Conservation (phyloP, 2,329 filamentous ascomycete genomes). For the Verticillium zaregamsianum region DNA sequence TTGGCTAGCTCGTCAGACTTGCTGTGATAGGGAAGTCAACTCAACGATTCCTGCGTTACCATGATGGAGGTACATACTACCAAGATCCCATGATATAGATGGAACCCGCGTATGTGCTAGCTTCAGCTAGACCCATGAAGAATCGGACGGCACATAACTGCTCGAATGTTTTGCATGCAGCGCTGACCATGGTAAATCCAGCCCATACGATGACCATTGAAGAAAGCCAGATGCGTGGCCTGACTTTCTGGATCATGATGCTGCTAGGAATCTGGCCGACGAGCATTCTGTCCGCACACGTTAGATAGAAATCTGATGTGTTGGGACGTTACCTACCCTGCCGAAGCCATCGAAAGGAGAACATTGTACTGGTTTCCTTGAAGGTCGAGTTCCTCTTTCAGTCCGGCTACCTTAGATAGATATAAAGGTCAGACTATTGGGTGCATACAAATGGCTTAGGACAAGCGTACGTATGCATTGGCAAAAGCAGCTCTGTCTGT, state of each 20-base stretch:
- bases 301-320: not conserved
- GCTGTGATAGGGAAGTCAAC: not conserved
- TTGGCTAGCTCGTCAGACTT: constrained; percentile 57
- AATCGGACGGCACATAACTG: constrained; percentile 33
- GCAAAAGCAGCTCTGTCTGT: constrained; percentile 33
- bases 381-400: constrained; percentile 42
- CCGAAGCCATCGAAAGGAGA: constrained; percentile 32
- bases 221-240: constrained; percentile 43
- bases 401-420: constrained; percentile 25
- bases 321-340: constrained; percentile 21
- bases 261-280: constrained; percentile 38
- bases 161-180: constrained; percentile 23
- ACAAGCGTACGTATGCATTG: constrained; percentile 39
- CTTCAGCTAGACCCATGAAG: constrained; percentile 32
- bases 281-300: not conserved
- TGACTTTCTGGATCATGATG: constrained; percentile 42
- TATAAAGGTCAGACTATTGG: not conserved
- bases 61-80: constrained; percentile 44
- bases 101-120: constrained; percentile 33
- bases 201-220: constrained; percentile 44
- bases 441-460: no score
- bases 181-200: constrained; percentile 32
- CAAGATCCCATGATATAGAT: constrained; percentile 45
- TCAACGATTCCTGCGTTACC: not conserved
- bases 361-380: constrained; percentile 40